A percentile compares a stretch with the other conserved stretches of the same genome.
phyloP scores from a whole-genome alignment of 2,329 filamentous ascomycete genomes.

The Sclerotinia trifoliorum region DNA sequence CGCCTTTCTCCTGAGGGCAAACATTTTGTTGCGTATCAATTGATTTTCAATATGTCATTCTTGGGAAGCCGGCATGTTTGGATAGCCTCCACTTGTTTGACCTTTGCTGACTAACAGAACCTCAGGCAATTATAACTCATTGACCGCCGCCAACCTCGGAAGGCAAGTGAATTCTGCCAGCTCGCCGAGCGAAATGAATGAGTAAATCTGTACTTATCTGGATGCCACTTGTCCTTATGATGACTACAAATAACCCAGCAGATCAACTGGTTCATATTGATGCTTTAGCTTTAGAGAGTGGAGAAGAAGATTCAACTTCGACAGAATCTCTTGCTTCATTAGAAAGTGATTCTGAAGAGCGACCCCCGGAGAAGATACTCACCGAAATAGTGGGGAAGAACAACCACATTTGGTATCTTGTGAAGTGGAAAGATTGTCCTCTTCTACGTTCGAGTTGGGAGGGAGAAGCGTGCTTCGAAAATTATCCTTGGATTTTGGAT shows the following conservation, averaged over 20 bases:
- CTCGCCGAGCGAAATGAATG: neutral
- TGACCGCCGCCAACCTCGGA: neutral
- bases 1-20: constrained; percentile 38
- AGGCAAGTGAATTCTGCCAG: neutral
- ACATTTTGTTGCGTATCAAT: constrained; percentile 40
- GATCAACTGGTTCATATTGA: constrained; percentile 18
- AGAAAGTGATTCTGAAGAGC: constrained; percentile 38
- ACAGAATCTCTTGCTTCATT: constrained; percentile 38
- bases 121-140: neutral
- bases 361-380: constrained; percentile 38
- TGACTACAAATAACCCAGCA: constrained; percentile 28
- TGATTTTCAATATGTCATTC: constrained; percentile 23
- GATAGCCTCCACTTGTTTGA: neutral
- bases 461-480: constrained; percentile 30
- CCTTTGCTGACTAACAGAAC: neutral
- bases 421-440: constrained; percentile 41
- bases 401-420: constrained; percentile 36
- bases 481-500: constrained; percentile 33
- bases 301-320: constrained; percentile 30
- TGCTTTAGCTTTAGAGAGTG: constrained; percentile 31
- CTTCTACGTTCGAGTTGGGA: constrained; percentile 40
- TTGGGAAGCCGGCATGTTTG: neutral
- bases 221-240: constrained; percentile 38
- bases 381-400: constrained; percentile 34
- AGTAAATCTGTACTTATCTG: constrained; percentile 3